These are phyloP conservation scores for Bipolaris cookei DNA, from an alignment of 2,329 filamentous ascomycete genomes.

Conservation along the genomic window DNA sequence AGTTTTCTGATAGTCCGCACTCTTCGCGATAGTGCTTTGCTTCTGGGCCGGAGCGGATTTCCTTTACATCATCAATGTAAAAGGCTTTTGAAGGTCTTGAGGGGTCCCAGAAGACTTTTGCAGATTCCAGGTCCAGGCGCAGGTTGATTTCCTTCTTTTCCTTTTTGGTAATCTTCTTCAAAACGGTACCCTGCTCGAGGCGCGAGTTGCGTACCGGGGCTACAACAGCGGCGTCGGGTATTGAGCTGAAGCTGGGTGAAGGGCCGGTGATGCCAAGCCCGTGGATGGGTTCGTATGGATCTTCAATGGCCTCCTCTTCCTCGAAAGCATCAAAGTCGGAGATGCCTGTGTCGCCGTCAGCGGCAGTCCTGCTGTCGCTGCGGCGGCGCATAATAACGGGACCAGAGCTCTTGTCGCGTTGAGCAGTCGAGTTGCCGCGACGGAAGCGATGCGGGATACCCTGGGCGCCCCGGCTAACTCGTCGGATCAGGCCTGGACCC, in stretches of 20 bases:
- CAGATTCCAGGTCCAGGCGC: conserved; percentile 79
- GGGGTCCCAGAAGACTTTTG: conserved; percentile 87
- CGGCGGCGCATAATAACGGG: conserved; percentile 85
- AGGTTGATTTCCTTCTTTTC: conserved; percentile 75
- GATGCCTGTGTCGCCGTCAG: conserved; percentile 54
- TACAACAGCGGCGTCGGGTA: conserved; percentile 53
- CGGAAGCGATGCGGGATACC: conserved; percentile 73
- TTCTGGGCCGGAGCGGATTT: conserved; percentile 82
- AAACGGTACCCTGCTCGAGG: conserved; percentile 76
- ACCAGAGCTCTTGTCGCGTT: conserved; percentile 85
- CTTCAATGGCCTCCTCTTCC: conserved; percentile 59
- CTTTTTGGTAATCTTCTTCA: conserved; percentile 87
- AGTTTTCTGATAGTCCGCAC: conserved; percentile 70
- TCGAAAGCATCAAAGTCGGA: conserved; percentile 59
- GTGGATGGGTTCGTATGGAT: conserved; percentile 49
- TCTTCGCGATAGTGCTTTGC: conserved; percentile 90
- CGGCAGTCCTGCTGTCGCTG: conserved; percentile 84
- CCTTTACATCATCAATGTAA: conserved; percentile 93
- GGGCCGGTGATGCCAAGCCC: conserved; percentile 51
- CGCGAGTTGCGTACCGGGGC: conserved; percentile 78
- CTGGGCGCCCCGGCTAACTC: conserved; percentile 80
- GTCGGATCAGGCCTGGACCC: conserved; percentile 75
- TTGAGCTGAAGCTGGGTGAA: conserved; percentile 42
- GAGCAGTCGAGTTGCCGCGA: conserved; percentile 74
- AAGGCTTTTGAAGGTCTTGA: conserved; percentile 80